These are phyloP conservation scores for Yamadazyma diddensiae DNA, from an alignment of 1,139 yeast genomes.

Conservation along the genomic window DNA sequence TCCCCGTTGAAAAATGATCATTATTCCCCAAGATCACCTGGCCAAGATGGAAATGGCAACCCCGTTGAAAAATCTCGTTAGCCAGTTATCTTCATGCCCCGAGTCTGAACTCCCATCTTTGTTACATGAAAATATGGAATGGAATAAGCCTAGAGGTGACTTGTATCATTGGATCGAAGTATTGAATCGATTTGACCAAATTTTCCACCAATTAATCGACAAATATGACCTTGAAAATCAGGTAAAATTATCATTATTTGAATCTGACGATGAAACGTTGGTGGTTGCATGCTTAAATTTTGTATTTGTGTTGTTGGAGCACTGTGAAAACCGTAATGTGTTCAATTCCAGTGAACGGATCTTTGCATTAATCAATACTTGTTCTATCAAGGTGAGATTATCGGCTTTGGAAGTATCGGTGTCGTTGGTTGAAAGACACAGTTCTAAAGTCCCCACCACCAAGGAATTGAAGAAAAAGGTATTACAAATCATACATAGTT, in stretches of 20 bases:
- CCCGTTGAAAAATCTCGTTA: conserved; percentile 38
- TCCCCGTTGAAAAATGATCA: conserved; percentile 24
- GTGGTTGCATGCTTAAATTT: conserved; percentile 58
- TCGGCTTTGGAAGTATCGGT: conserved; percentile 65
- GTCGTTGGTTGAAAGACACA: conserved; percentile 56
- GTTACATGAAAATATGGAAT: conserved; percentile 30
- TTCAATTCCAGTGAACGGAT: conserved; percentile 69
- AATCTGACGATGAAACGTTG: conserved; percentile 42
- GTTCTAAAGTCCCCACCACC: conserved; percentile 42
- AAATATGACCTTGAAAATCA: conserved; percentile 55
- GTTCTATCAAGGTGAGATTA: conserved; percentile 58
- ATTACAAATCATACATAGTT: conserved; percentile 50
- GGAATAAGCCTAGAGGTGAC: conserved; percentile 75
- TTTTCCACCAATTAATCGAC: conserved; percentile 52
- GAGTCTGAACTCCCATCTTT: conserved; percentile 26
- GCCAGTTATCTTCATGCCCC: conserved; percentile 22
- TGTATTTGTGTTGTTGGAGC: conserved; percentile 61
- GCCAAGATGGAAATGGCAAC: conserved; percentile 32
- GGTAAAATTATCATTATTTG: conserved; percentile 47
- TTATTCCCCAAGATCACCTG: conserved; percentile 29
- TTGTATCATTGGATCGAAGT: conserved; percentile 75
- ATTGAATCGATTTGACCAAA: conserved; percentile 69
- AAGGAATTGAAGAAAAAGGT: conserved; percentile 43
- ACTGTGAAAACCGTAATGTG: conserved; percentile 65
- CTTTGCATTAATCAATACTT: conserved; percentile 56